These are phyloP conservation scores for Cairneyella variabilis DNA, from an alignment of 495 filamentous ascomycete genomes.

Conservation along the genomic window DNA sequence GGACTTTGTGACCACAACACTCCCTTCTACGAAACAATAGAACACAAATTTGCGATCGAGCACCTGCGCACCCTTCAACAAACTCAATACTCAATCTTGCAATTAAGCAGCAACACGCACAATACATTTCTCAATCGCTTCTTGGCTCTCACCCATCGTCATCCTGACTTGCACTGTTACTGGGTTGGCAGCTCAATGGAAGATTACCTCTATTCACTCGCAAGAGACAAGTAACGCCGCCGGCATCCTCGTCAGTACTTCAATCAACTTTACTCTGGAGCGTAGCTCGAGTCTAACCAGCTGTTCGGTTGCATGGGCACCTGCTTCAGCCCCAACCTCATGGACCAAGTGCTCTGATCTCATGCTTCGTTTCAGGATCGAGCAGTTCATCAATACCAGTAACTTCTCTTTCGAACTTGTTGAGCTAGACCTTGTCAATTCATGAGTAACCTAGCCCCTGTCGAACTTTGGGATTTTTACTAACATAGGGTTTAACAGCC, in stretches of 20 bases:
- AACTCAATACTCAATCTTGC: too few species aligned
- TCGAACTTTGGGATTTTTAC: too few species aligned
- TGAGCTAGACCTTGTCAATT: neutral
- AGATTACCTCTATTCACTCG: neutral
- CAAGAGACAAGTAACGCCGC: neutral
- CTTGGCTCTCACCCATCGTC: neutral
- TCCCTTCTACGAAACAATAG: too few species aligned
- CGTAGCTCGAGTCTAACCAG: neutral
- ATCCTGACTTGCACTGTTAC: neutral
- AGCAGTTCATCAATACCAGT: neutral
- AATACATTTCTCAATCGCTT: neutral
- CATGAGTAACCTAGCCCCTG: neutral
- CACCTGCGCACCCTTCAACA: too few species aligned
- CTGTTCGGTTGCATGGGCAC: neutral
- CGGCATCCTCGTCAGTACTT: neutral
- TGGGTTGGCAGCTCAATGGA: neutral
- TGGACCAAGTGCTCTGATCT: neutral
- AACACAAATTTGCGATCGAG: too few species aligned
- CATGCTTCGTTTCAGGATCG: neutral
- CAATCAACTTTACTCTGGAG: neutral
- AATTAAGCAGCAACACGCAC: too few species aligned
- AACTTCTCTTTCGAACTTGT: neutral
- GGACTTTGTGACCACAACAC: too few species aligned
- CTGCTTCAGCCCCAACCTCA: neutral
- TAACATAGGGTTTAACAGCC: too few species aligned